A percentile compares a stretch with the other conserved stretches of the same genome.
These are phyloP conservation scores for Phyllosticta citriasiana DNA, from an alignment of 2,329 filamentous ascomycete genomes.

Conservation along the genomic window DNA sequence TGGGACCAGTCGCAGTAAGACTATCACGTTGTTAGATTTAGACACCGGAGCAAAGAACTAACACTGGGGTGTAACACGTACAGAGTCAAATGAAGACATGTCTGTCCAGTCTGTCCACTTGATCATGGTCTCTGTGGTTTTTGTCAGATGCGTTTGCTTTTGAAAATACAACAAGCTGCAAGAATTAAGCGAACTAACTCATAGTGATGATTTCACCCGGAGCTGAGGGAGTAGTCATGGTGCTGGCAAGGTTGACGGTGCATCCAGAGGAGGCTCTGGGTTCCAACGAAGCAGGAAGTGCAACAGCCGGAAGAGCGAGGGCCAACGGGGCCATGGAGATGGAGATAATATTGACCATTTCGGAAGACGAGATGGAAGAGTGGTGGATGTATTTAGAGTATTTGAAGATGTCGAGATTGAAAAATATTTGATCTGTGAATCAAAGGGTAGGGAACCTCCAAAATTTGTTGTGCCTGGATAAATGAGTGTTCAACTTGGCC, in stretches of 20 bases:
- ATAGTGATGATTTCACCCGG: constrained; percentile 4
- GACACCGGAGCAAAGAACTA: too few species aligned
- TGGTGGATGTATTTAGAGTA: not conserved
- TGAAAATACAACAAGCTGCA: not conserved
- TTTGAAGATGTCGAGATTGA: not conserved
- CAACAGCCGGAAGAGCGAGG: not conserved
- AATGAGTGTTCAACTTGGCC: not conserved
- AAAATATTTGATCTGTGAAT: not conserved
- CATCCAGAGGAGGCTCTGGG: constrained; percentile 2
- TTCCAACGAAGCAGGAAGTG: not conserved
- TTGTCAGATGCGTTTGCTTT: not conserved
- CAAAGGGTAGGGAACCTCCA: not conserved
- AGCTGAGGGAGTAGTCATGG: not conserved
- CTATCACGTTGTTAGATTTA: not conserved
- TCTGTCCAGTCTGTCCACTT: constrained; percentile 5
- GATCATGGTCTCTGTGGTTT: constrained; percentile 3
- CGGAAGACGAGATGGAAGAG: not conserved
- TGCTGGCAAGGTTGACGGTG: not conserved
- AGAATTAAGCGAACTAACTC: not conserved
- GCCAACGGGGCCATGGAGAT: not conserved
- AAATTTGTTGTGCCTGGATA: not conserved
- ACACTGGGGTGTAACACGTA: not conserved
- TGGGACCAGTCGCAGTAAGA: constrained; percentile 8
- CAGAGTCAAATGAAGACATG: not conserved
- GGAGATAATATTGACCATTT: not conserved